Base-by-base conservation (phyloP, 164 flowering plant genomes). In the Kingdonia uniflora region DNA sequence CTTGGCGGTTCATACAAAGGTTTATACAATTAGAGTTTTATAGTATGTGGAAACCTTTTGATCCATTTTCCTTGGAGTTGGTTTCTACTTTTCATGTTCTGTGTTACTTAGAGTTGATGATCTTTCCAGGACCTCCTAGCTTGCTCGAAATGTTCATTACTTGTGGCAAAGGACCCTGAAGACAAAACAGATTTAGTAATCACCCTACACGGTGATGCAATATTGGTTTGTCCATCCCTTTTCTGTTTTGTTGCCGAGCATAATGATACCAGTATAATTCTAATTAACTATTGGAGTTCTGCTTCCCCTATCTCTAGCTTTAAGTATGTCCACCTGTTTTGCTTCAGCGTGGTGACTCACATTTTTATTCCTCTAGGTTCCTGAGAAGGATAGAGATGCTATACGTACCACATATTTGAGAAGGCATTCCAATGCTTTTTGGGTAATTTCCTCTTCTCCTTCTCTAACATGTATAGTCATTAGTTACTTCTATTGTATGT, bases 91-190 rank as follows among this genome's bases (percentile, higher is more conserved):
- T 29, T 29, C 35, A 29, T 29, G 4, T 29, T 29, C 35, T 29
- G 4, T 3, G 35, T 8, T 3, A 29, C 4, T 29, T 29, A 29
- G 35, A 29, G 35, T 29, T 29, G 35, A 29, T 8, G 35, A 3
- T 29, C 35, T 29, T 29, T 29, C 95, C 78, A 87, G 95, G 92
- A 85, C 73, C 78, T 87, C 47, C 43, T 73, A 33, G 84, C 79
- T 47, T 78, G 78, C 76, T 74, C 90, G 5, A 80, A 75, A 62
- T 92, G 98, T 72, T 87, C 94, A 48, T 66, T 92, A 68, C 84
- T 85, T 65, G 88, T 87, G 12, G 76, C 98, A 59, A 87, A 59
- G 74, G 98, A 87, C 68, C 84, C 87, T 15, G 95, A 85, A 43
- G 98, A 87, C 61, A 73, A 81, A 26, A 52, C 90, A 51, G 96